Evolutionary conservation across 2,329 filamentous ascomycete species (phyloP).

Genomic region (Sphaerulina musiva): DNA sequence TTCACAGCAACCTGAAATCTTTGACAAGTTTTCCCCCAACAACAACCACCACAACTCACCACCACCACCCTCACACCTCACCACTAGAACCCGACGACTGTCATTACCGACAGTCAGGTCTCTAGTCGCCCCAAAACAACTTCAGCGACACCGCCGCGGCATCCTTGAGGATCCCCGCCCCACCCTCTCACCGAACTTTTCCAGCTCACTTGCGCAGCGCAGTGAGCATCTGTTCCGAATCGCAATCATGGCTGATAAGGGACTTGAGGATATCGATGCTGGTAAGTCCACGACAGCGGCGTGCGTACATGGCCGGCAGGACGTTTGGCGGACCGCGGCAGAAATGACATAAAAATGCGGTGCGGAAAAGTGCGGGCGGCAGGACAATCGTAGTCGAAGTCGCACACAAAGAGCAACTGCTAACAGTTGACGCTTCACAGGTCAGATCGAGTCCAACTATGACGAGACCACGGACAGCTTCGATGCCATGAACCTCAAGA

Average conservation of each 20-base stretch:
- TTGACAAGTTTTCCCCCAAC: neutral
- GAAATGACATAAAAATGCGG: constrained; percentile 1
- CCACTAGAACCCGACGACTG: constrained; percentile 40
- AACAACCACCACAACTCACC: neutral
- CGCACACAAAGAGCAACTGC: neutral
- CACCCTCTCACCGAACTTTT: constrained; percentile 35
- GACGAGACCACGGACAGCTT: constrained; percentile 99
- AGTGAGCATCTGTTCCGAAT: constrained; percentile 49
- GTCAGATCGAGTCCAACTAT: constrained; percentile 99
- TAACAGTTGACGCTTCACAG: constrained; percentile 45
- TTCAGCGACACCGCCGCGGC: constrained; percentile 34
- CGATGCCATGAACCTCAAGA: constrained; percentile 94
- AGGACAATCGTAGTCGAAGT: constrained; percentile 8
- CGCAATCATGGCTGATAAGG: constrained; percentile 99
- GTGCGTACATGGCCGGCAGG: neutral
- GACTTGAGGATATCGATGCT: constrained; percentile 96
- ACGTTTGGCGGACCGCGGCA: neutral
- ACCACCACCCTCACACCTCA: constrained; percentile 23
- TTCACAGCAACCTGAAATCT: neutral
- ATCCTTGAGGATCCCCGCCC: constrained; percentile 36
- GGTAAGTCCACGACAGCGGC: constrained; percentile 53
- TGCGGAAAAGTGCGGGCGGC: neutral
- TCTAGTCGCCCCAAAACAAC: constrained; percentile 38
- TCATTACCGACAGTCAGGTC: constrained; percentile 42
- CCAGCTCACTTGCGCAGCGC: constrained; percentile 66